Conservation (phyloP, 441 rosid genomes). For the Gossypium aridum region DNA sequence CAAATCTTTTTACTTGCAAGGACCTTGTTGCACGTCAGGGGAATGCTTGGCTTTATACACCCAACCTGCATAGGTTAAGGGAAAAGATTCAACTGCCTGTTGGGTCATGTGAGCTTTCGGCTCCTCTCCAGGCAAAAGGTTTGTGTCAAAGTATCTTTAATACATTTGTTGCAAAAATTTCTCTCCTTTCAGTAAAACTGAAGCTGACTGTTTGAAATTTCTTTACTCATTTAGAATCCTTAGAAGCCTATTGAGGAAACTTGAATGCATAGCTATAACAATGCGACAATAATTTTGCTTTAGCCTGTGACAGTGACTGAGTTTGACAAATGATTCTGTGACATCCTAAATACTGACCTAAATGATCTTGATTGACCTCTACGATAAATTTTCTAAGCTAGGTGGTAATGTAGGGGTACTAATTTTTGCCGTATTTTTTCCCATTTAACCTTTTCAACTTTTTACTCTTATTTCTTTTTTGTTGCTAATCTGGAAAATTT, state of each 20-base stretch:
- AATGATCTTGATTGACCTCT: not conserved
- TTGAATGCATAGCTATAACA: not conserved
- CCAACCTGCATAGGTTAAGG: conserved; percentile 49
- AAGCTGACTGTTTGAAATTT: not conserved
- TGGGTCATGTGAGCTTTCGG: conserved; percentile 83
- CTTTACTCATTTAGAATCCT: not conserved
- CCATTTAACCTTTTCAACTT: not conserved
- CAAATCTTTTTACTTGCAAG: conserved; percentile 73
- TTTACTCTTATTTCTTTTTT: not conserved
- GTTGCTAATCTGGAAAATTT: not conserved
- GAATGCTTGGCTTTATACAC: conserved; percentile 67
- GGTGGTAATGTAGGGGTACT: not conserved
- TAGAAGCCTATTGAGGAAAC: not conserved
- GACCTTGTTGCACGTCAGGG: conserved; percentile 53
- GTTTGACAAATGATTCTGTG: not conserved
- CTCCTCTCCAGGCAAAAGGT: conserved; percentile 83
- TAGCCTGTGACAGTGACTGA: not conserved
- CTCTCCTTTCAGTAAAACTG: not conserved
- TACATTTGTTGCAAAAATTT: not conserved
- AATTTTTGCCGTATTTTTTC: not conserved
- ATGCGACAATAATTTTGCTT: not conserved
- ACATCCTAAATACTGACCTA: not conserved
- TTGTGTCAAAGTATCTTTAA: conserved; percentile 16
- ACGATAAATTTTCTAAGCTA: not conserved
- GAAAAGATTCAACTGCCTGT: conserved; percentile 60